Evolutionary conservation across 2,329 filamentous ascomycete genomes (phyloP).

Genomic region (Colletotrichum gigasporum): DNA sequence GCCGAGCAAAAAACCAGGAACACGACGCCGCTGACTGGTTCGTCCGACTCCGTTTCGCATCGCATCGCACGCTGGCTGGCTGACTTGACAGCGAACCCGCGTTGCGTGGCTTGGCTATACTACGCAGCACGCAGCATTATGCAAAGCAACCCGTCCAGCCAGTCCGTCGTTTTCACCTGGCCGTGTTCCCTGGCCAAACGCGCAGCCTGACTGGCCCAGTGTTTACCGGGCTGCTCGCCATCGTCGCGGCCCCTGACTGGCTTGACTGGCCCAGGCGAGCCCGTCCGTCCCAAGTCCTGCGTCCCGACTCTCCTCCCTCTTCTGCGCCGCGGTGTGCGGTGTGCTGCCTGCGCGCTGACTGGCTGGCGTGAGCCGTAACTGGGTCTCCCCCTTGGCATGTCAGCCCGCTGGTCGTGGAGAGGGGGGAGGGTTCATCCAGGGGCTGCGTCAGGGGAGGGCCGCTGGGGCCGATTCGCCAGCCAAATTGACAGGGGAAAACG

Average conservation of each 20-base stretch:
- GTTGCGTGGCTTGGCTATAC: neutral
- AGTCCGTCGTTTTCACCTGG: slow-evolving; percentile 21
- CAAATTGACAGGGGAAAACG: slow-evolving; percentile 25
- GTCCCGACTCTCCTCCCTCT: no score
- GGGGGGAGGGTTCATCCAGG: neutral
- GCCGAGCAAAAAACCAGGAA: neutral
- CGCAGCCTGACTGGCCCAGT: slow-evolving; percentile 25
- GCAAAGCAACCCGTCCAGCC: no score
- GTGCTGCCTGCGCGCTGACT: neutral
- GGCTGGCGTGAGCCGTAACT: neutral
- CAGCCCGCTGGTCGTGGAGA: no score
- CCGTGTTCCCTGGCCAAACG: slow-evolving; percentile 4
- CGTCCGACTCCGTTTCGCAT: no score
- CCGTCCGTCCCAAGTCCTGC: neutral
- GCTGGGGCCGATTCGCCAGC: slow-evolving; percentile 1
- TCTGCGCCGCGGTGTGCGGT: neutral
- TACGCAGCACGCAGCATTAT: no score
- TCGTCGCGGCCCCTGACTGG: slow-evolving; percentile 6
- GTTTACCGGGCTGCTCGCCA: slow-evolving; percentile 25
- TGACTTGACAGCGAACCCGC: neutral
- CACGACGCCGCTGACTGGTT: slow-evolving; percentile 6
- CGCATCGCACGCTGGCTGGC: slow-evolving; percentile 12
- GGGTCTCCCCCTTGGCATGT: slow-evolving; percentile 17
- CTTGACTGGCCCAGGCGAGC: slow-evolving; percentile 1
- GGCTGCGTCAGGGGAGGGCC: neutral